Percentiles rank a stretch among this genome's conserved stretches.
Evolutionary conservation across 768 basidiomycete species (phyloP).

Genomic region (Pleurotus ostreatus): DNA sequence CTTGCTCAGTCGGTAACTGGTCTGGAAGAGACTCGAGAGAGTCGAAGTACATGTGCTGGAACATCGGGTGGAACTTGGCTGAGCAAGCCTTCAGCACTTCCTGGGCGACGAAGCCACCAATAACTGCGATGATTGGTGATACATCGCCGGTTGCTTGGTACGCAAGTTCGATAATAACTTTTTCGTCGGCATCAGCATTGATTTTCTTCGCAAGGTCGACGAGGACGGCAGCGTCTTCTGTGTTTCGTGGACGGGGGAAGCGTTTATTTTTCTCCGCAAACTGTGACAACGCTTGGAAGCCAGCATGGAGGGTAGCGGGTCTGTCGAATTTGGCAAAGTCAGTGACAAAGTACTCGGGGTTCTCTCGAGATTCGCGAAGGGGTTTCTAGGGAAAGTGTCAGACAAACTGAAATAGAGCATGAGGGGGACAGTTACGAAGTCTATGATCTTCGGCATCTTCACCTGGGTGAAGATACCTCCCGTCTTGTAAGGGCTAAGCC

Average conservation of each 20-base stretch:
- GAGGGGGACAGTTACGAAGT: conserved; percentile 58
- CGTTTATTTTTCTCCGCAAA: conserved; percentile 64
- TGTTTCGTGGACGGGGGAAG: conserved; percentile 79
- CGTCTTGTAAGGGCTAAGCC: conserved; percentile 68
- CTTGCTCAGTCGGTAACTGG: conserved; percentile 70
- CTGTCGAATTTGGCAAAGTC: conserved; percentile 98
- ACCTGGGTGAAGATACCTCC: conserved; percentile 98
- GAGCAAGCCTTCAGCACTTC: conserved; percentile 96
- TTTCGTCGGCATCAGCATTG: conserved; percentile 73
- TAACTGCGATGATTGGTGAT: conserved; percentile 85
- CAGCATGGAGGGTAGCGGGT: conserved; percentile 84
- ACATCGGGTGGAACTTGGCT: conserved; percentile 96
- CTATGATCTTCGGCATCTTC: conserved; percentile 95
- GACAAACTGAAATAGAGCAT: neutral
- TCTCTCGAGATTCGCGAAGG: conserved; percentile 74
- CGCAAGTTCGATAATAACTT: conserved; percentile 76
- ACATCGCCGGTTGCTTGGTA: conserved; percentile 92
- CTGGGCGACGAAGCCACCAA: conserved; percentile 97
- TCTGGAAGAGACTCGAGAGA: conserved; percentile 91
- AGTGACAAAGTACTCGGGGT: conserved; percentile 88
- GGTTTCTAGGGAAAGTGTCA: conserved; percentile 99
- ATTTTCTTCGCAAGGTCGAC: conserved; percentile 76
- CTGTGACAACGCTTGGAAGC: conserved; percentile 89
- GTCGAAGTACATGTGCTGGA: conserved; percentile 96
- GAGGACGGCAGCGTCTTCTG: conserved; percentile 71